These are phyloP conservation scores for Fusarium nygamai DNA, from an alignment of 2,329 filamentous ascomycete genomes.

Conservation along the genomic window DNA sequence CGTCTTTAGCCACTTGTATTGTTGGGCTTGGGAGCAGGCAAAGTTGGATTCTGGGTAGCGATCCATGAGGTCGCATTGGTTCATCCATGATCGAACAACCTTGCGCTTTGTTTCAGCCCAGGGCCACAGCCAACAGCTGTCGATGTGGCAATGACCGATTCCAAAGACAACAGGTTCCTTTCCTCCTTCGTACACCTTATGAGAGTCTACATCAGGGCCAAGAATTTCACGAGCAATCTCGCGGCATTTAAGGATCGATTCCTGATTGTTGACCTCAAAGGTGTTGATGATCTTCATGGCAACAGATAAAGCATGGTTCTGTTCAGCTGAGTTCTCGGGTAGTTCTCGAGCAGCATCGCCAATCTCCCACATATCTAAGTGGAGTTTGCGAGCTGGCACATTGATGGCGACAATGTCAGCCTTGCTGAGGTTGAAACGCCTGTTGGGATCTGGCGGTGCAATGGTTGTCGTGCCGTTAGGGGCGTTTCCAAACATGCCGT, in stretches of 20 bases:
- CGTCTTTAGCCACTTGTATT: conserved; percentile 96
- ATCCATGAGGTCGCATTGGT: conserved; percentile 95
- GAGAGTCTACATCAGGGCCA: conserved; percentile 81
- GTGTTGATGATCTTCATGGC: conserved; percentile 90
- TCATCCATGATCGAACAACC: conserved; percentile 94
- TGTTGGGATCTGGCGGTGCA: conserved; percentile 87
- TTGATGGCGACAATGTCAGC: conserved; percentile 93
- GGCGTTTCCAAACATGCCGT: conserved; percentile 97
- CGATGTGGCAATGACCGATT: conserved; percentile 97
- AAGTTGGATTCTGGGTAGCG: conserved; percentile 94
- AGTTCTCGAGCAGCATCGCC: conserved; percentile 92
- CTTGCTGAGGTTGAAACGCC: conserved; percentile 77
- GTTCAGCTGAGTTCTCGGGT: conserved; percentile 85
- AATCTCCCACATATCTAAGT: conserved; percentile 96
- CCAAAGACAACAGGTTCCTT: conserved; percentile 82
- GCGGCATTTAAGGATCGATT: conserved; percentile 81
- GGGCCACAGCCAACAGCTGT: conserved; percentile 98
- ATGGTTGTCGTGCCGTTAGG: conserved; percentile 81
- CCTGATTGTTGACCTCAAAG: conserved; percentile 83
- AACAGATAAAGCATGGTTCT: conserved; percentile 84
- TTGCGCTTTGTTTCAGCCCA: conserved; percentile 98
- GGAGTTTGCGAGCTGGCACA: conserved; percentile 81
- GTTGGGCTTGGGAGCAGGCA: conserved; percentile 91
- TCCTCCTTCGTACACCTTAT: conserved; percentile 82
- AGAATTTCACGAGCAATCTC: conserved; percentile 86